phyloP scores from a whole-genome alignment of 2,329 filamentous ascomycete species.

The Phyllosticta citriasiana region DNA sequence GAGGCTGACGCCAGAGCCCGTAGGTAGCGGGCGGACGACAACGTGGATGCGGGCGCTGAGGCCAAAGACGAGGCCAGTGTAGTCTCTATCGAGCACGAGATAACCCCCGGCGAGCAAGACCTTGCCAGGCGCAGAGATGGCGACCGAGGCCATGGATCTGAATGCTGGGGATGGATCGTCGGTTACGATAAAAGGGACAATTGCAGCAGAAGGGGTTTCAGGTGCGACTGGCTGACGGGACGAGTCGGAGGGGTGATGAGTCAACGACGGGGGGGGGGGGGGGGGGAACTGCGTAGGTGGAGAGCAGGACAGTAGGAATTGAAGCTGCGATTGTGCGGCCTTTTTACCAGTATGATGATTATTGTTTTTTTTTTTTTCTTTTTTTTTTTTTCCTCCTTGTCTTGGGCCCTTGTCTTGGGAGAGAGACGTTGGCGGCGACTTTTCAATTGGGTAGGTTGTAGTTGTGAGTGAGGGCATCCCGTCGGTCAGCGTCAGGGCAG shows the following conservation, averaged over 20 bases:
- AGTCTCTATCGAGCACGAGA: conserved; percentile 78
- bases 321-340: too few relatives aligned
- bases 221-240: background rate
- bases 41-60: conserved; percentile 56
- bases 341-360: too few relatives aligned
- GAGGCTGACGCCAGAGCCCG: conserved; percentile 50
- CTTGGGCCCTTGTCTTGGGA: too few relatives aligned
- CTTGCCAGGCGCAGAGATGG: conserved; percentile 87
- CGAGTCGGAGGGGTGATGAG: background rate
- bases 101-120: conserved; percentile 92
- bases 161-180: background rate
- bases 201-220: background rate
- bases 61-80: conserved; percentile 64
- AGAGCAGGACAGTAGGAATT: too few relatives aligned
- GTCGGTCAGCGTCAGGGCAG: too few relatives aligned
- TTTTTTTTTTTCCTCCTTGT: too few relatives aligned
- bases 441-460: too few relatives aligned
- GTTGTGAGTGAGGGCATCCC: too few relatives aligned
- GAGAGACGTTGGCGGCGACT: too few relatives aligned
- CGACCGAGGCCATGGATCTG: conserved; percentile 22
- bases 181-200: background rate
- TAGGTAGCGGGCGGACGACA: conserved; percentile 44
- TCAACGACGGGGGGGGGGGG: background rate
- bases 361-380: too few relatives aligned
- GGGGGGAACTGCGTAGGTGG: too few relatives aligned